Conservation (phyloP, 495 filamentous ascomycete species). For the Hypoxylon rickii region DNA sequence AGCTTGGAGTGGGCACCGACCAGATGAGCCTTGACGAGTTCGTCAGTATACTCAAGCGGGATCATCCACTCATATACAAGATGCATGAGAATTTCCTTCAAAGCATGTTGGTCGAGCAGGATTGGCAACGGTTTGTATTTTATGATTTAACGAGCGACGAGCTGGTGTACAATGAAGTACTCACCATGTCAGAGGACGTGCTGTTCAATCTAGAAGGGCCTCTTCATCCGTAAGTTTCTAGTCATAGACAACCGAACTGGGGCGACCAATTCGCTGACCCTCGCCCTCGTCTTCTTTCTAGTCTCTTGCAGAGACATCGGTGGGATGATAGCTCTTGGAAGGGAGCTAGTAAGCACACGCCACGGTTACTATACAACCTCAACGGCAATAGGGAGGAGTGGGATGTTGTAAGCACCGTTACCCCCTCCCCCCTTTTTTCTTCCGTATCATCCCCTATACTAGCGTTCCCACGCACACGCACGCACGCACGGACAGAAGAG, state of each 20-base stretch:
- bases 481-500: too few species aligned
- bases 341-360: not conserved
- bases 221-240: constrained; percentile 32
- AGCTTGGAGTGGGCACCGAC: constrained; percentile 2
- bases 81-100: constrained; percentile 20
- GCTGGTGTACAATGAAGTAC: constrained; percentile 18
- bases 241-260: too few species aligned
- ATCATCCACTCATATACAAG: not conserved
- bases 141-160: constrained; percentile 40
- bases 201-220: constrained; percentile 22
- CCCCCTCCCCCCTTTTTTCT: not conserved
- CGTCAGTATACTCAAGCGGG: not conserved
- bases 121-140: constrained; percentile 39
- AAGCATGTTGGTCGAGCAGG: constrained; percentile 32
- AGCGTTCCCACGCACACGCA: too few species aligned
- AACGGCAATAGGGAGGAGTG: constrained; percentile 33
- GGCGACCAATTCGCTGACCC: too few species aligned
- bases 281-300: too few species aligned
- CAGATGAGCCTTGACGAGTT: constrained; percentile 6
- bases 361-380: constrained; percentile 35
- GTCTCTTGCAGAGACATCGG: constrained; percentile 11
- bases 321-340: constrained; percentile 3
- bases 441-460: not conserved
- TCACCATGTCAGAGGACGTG: constrained; percentile 23
- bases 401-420: constrained; percentile 27